phyloP scores from a whole-genome alignment of 192 early-diverging fungal species.

The Backusella australiensis region DNA sequence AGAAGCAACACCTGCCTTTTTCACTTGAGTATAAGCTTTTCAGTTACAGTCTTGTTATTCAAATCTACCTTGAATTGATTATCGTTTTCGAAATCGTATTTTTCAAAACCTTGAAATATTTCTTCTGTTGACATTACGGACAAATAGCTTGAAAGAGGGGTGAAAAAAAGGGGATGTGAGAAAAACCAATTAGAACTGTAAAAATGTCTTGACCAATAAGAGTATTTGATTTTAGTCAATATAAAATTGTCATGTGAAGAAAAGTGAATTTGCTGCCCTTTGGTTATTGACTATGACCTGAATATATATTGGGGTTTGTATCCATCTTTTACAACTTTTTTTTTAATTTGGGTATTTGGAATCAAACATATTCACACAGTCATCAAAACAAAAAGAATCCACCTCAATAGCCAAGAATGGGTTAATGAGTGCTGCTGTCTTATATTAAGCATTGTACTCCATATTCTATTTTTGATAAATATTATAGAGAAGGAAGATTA shows the following conservation, averaged over 20 bases:
- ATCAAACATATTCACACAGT: too few species aligned
- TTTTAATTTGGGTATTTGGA: too few species aligned
- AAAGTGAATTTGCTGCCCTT: background rate
- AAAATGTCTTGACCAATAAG: background rate
- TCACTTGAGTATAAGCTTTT: background rate
- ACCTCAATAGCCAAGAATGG: too few species aligned
- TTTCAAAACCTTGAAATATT: constrained; percentile 30
- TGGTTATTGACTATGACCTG: background rate
- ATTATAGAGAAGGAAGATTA: too few species aligned
- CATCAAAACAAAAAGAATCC: too few species aligned
- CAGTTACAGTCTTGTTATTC: background rate
- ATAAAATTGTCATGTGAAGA: background rate
- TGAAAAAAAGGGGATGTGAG: background rate
- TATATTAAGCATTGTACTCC: too few species aligned
- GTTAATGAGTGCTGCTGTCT: too few species aligned
- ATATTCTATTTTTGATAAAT: too few species aligned
- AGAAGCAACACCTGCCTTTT: constrained; percentile 35
- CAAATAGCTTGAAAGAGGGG: background rate
- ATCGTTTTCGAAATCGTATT: constrained; percentile 43
- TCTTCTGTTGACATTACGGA: constrained; percentile 16
- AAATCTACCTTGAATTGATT: constrained; percentile 33
- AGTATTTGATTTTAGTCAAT: background rate
- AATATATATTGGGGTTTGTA: too few species aligned
- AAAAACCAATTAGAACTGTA: background rate
- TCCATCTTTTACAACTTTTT: too few species aligned